A percentile compares a stretch with the other conserved stretches of the same genome.
Evolutionary conservation across 192 early-diverging fungal species (phyloP).

Genomic region (Kickxella alabastrina): DNA sequence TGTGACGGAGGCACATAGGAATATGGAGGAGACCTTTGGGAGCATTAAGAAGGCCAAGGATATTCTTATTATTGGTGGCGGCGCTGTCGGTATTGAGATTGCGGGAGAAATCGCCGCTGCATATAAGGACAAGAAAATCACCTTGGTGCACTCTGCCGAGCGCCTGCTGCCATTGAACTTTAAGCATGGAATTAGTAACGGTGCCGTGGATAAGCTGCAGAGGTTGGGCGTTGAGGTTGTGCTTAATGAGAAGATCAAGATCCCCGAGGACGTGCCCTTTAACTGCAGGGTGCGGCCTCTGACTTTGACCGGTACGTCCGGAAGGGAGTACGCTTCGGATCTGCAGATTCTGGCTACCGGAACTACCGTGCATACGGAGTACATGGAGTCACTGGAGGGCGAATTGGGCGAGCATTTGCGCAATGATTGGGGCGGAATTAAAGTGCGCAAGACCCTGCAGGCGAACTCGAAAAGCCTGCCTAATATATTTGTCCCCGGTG

Average conservation of each 20-base stretch:
- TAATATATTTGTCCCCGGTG: conserved; percentile 56
- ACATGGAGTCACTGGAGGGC: conserved; percentile 39
- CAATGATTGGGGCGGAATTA: conserved; percentile 37
- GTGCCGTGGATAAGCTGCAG: conserved; percentile 41
- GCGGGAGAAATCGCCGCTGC: conserved; percentile 55
- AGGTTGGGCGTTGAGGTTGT: conserved; percentile 49
- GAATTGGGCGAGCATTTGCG: conserved; percentile 21
- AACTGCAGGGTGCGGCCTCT: conserved; percentile 33
- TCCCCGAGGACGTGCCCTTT: conserved; percentile 23
- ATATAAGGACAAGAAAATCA: conserved; percentile 50
- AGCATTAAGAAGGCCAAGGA: conserved; percentile 51
- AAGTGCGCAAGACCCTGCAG: conserved; percentile 51
- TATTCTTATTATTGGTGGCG: conserved; percentile 66
- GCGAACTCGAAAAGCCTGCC: conserved; percentile 16
- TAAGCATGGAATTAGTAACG: conserved; percentile 34
- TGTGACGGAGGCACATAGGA: conserved; percentile 28
- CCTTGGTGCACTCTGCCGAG: conserved; percentile 45
- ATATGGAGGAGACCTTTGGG: conserved; percentile 20
- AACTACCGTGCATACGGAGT: conserved; percentile 41
- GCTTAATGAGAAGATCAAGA: conserved; percentile 50
- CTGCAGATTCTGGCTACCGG: conserved; percentile 55
- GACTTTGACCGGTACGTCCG: conserved; percentile 47
- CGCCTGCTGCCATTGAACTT: conserved; percentile 51
- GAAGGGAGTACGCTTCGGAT: conserved; percentile 52
- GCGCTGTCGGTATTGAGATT: conserved; percentile 59